Percentiles rank a stretch among this genome's conserved stretches.
Conservation (phyloP, 2,329 filamentous ascomycete species). For the Myriangium duriaei region DNA sequence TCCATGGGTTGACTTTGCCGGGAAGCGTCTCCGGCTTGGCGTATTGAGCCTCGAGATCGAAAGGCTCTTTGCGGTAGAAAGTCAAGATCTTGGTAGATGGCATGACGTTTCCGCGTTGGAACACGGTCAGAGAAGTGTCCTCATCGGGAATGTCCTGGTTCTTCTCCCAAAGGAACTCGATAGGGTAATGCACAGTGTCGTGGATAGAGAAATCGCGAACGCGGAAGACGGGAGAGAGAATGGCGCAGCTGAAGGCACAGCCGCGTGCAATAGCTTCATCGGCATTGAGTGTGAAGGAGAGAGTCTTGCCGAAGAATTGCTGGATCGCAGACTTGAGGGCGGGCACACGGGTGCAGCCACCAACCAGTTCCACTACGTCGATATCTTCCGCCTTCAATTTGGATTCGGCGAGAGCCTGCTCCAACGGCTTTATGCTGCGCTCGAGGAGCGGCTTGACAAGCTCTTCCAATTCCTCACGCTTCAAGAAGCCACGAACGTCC, state of each 20-base stretch:
- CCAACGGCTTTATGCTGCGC: conserved; percentile 60
- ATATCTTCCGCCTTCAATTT: conserved; percentile 87
- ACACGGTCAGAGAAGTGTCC: conserved; percentile 92
- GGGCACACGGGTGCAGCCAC: conserved; percentile 88
- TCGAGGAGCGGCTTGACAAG: conserved; percentile 75
- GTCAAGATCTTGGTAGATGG: conserved; percentile 98
- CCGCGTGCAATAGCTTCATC: conserved; percentile 94
- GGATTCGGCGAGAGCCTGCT: conserved; percentile 88
- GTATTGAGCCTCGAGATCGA: conserved; percentile 92
- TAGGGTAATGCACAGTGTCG: conserved; percentile 95
- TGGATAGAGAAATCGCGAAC: conserved; percentile 96
- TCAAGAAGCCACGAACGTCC: conserved; percentile 79
- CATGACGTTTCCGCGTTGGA: conserved; percentile 93
- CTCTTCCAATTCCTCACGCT: conserved; percentile 85
- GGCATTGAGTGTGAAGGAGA: conserved; percentile 96
- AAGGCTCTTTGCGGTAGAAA: conserved; percentile 96
- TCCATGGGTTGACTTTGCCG: conserved; percentile 86
- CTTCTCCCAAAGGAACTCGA: conserved; percentile 99
- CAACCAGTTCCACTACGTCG: conserved; percentile 83
- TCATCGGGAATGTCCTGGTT: conserved; percentile 96
- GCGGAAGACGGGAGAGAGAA: conserved; percentile 93
- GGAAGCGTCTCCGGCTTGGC: conserved; percentile 75
- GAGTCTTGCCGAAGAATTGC: conserved; percentile 78
- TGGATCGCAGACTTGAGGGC: conserved; percentile 82
- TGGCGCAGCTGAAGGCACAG: conserved; percentile 94